Conservation (phyloP, 306 rosid species). For the Vigna trinervia region DNA sequence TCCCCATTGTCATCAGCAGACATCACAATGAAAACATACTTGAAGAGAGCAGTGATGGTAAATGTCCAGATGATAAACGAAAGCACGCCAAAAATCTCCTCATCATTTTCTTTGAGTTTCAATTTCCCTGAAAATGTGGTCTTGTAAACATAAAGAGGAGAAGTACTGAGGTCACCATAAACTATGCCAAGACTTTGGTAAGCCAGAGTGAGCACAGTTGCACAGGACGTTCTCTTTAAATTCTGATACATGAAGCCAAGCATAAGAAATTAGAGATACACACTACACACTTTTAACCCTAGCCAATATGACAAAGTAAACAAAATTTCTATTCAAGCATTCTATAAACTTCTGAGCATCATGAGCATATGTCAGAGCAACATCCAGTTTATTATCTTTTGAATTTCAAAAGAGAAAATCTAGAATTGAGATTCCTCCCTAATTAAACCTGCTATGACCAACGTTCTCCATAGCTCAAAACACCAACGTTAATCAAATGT, state of each 20-base stretch:
- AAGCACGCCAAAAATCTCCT: constrained; percentile 79
- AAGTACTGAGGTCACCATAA: constrained; percentile 85
- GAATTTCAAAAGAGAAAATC: constrained; percentile 9
- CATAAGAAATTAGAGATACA: constrained; percentile 16
- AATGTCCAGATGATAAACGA: constrained; percentile 86
- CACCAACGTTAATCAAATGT: neutral
- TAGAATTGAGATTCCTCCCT: neutral
- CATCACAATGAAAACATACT: constrained; percentile 78
- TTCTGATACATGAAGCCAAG: constrained; percentile 54
- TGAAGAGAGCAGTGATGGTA: constrained; percentile 77
- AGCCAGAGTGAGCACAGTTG: constrained; percentile 66
- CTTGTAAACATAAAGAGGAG: constrained; percentile 87
- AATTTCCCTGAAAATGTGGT: constrained; percentile 81
- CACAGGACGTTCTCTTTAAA: constrained; percentile 59
- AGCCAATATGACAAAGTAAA: neutral
- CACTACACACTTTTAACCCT: constrained; percentile 3
- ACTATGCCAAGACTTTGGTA: constrained; percentile 92
- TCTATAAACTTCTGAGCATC: neutral
- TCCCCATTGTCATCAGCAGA: constrained; percentile 84
- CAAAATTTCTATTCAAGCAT: neutral
- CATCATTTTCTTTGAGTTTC: constrained; percentile 72
- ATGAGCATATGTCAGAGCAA: neutral
- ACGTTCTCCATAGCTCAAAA: neutral
- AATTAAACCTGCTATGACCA: neutral
- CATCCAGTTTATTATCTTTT: neutral